phyloP scores from a whole-genome alignment of 176 grass and related monocot species.

The Typha latifolia region DNA sequence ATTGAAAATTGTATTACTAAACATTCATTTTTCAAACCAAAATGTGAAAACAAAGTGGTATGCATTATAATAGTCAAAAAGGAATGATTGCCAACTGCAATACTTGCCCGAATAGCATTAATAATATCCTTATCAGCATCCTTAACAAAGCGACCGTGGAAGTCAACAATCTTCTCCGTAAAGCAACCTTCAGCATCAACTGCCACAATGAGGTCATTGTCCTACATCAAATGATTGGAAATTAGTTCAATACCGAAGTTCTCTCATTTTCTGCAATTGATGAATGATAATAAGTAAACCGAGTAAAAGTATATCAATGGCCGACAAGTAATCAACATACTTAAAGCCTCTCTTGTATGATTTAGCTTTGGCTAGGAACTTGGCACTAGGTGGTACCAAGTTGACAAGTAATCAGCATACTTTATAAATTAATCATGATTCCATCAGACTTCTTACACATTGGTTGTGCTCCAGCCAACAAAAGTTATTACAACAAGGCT shows the following conservation, averaged over 20 bases:
- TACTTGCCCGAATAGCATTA: constrained; percentile 66
- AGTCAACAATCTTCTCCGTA: constrained; percentile 67
- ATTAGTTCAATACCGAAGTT: background rate
- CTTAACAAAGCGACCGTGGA: constrained; percentile 77
- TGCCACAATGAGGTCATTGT: constrained; percentile 69
- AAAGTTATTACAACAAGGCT: too few species aligned
- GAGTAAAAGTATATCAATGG: too few species aligned
- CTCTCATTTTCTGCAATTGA: background rate
- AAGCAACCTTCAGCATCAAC: constrained; percentile 94
- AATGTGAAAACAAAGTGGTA: background rate
- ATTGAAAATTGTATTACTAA: too few species aligned
- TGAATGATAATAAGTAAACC: background rate
- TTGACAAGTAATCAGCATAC: too few species aligned
- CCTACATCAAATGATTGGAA: constrained; percentile 28
- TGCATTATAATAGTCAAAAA: background rate
- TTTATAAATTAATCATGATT: too few species aligned
- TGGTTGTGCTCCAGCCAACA: too few species aligned
- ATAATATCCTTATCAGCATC: constrained; percentile 93
- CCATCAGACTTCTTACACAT: too few species aligned
- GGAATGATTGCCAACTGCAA: background rate
- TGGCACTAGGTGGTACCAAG: too few species aligned
- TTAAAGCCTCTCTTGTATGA: too few species aligned
- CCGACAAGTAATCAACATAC: too few species aligned
- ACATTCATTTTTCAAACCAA: background rate
- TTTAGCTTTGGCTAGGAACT: too few species aligned